These are phyloP conservation scores for Tuber magnatum DNA, from an alignment of 495 filamentous ascomycete genomes.

Conservation along the genomic window DNA sequence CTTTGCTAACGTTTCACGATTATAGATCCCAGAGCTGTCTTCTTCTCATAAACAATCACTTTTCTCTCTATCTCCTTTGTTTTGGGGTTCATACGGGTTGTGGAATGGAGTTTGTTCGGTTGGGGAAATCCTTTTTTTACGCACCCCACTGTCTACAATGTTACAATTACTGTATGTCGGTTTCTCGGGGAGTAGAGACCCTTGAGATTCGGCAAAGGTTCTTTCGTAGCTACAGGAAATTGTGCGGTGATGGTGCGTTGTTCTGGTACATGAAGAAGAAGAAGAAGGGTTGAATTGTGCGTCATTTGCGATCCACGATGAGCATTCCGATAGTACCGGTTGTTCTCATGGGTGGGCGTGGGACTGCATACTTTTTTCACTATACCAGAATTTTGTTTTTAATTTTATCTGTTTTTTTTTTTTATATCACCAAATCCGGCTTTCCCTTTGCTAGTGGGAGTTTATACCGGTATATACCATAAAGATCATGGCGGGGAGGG, in stretches of 20 bases:
- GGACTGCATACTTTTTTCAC: neutral
- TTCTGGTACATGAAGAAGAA: too few species aligned
- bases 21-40: slow-evolving; percentile 32
- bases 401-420: neutral
- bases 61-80: neutral
- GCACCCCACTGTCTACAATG: neutral
- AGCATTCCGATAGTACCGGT: neutral
- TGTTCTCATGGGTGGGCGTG: neutral
- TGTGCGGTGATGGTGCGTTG: neutral
- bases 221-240: neutral
- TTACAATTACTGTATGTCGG: neutral
- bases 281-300: neutral
- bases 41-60: slow-evolving; percentile 31
- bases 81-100: slow-evolving; percentile 1
- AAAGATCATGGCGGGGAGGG: neutral
- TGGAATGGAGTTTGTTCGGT: neutral
- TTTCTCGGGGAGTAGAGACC: neutral
- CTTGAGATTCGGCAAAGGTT: neutral
- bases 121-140: neutral
- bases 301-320: neutral
- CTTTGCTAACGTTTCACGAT: neutral
- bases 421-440: neutral
- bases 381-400: neutral
- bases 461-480: neutral
- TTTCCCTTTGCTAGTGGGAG: neutral